phyloP scores from a whole-genome alignment of 306 rosid genomes.

The Urtica urens region DNA sequence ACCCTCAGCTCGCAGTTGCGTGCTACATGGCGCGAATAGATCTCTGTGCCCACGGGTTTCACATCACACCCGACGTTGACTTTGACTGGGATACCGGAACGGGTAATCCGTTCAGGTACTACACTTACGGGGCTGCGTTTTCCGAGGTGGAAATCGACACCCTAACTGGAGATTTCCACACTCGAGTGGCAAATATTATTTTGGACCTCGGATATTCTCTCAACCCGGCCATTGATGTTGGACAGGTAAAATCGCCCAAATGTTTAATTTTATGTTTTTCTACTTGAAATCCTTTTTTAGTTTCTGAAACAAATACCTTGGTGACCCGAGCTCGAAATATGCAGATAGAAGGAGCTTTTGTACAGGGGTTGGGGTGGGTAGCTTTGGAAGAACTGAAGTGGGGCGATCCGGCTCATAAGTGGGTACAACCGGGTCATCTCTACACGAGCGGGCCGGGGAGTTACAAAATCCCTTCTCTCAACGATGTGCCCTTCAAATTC shows the following conservation, averaged over 20 bases:
- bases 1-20: conserved; percentile 62
- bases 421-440: conserved; percentile 67
- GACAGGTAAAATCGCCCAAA: conserved; percentile 47
- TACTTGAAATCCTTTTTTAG: not conserved
- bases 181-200: conserved; percentile 54
- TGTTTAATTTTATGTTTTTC: not conserved
- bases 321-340: not conserved
- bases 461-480: conserved; percentile 79
- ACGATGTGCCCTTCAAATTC: conserved; percentile 71
- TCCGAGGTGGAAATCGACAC: conserved; percentile 94
- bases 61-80: conserved; percentile 70
- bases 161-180: conserved; percentile 90
- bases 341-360: conserved; percentile 90
- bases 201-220: conserved; percentile 85
- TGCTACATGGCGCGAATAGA: conserved; percentile 78
- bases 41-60: conserved; percentile 95
- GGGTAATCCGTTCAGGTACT: conserved; percentile 79
- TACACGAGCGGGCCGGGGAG: conserved; percentile 80
- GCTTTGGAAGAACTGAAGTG: conserved; percentile 92
- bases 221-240: conserved; percentile 91
- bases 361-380: conserved; percentile 95
- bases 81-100: conserved; percentile 73
- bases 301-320: not conserved
- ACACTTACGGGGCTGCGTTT: conserved; percentile 92
- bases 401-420: conserved; percentile 91